Evolutionary conservation across 192 early-diverging fungal genomes (phyloP).

Genomic region (Coemansia sp.): DNA sequence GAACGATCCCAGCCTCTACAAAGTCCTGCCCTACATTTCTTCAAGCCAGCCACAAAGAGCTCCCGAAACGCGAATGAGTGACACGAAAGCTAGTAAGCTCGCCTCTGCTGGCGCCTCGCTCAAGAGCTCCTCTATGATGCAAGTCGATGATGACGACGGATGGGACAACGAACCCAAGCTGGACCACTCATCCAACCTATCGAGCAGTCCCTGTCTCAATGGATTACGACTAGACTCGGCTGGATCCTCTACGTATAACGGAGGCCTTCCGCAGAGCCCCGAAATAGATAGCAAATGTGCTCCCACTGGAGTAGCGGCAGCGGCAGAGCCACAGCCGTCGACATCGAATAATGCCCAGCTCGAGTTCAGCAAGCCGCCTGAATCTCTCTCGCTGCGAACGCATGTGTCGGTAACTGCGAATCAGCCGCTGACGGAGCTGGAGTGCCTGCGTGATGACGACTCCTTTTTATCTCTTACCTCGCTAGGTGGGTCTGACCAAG

Average conservation of each 20-base stretch:
- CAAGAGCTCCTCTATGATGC: slow-evolving; percentile 19
- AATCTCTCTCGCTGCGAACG: slow-evolving; percentile 46
- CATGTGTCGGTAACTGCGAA: slow-evolving; percentile 29
- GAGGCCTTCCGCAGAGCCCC: background rate
- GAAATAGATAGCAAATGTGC: background rate
- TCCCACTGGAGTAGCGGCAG: background rate
- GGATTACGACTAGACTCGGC: background rate
- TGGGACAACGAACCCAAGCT: background rate
- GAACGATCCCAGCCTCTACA: slow-evolving; percentile 48
- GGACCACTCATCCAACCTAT: background rate
- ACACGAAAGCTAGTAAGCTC: background rate
- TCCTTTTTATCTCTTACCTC: slow-evolving; percentile 28
- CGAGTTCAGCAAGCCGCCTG: slow-evolving; percentile 28
- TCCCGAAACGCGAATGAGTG: background rate
- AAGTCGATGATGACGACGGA: slow-evolving; percentile 12
- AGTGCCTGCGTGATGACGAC: slow-evolving; percentile 10
- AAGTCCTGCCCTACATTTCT: background rate
- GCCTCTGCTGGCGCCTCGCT: background rate
- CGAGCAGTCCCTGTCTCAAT: background rate
- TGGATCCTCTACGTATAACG: background rate
- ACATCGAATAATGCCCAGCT: background rate
- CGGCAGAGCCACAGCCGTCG: background rate
- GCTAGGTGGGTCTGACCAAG: slow-evolving; percentile 7
- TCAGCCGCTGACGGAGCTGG: slow-evolving; percentile 10
- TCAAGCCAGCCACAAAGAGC: background rate